Percentiles rank a stretch among this genome's conserved stretches.
Evolutionary conservation across 768 basidiomycete species (phyloP).

Genomic region (Kwoniella sp.): DNA sequence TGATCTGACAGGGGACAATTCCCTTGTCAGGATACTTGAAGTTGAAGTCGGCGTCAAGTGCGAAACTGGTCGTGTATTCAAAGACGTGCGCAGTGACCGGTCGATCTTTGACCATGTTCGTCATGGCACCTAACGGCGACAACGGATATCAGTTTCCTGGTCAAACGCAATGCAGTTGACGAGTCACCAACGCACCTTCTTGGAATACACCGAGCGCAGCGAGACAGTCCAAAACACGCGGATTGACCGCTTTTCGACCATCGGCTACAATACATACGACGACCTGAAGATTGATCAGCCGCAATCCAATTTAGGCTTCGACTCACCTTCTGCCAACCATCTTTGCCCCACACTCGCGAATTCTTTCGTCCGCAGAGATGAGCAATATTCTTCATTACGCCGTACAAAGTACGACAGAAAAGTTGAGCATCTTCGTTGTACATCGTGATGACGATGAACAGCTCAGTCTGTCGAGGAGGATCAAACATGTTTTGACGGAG

Average conservation of each 20-base stretch:
- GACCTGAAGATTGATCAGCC: conserved; percentile 58
- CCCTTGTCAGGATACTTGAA: conserved; percentile 65
- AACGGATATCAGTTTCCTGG: too few species aligned
- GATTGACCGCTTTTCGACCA: conserved; percentile 79
- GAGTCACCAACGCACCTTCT: conserved; percentile 40
- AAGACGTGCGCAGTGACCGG: conserved; percentile 84
- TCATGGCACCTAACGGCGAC: conserved; percentile 58
- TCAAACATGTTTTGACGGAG: conserved; percentile 77
- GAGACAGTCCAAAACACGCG: conserved; percentile 57
- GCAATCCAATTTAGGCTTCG: too few species aligned
- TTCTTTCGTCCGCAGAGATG: conserved; percentile 84
- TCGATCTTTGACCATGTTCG: conserved; percentile 70
- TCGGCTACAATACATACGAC: conserved; percentile 91
- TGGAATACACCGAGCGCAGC: conserved; percentile 56
- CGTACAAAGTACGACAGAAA: conserved; percentile 86
- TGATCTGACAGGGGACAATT: conserved; percentile 89
- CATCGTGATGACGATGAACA: conserved; percentile 97
- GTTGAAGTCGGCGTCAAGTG: conserved; percentile 52
- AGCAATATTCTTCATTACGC: conserved; percentile 90
- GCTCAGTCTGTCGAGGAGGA: conserved; percentile 70
- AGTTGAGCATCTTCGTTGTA: conserved; percentile 89
- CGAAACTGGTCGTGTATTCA: conserved; percentile 62
- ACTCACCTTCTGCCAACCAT: conserved; percentile 87
- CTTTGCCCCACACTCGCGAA: conserved; percentile 93
- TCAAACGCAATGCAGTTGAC: conserved; percentile 16